Evolutionary conservation across 2,329 filamentous ascomycete genomes (phyloP).

Genomic region (Penicillium sp.): DNA sequence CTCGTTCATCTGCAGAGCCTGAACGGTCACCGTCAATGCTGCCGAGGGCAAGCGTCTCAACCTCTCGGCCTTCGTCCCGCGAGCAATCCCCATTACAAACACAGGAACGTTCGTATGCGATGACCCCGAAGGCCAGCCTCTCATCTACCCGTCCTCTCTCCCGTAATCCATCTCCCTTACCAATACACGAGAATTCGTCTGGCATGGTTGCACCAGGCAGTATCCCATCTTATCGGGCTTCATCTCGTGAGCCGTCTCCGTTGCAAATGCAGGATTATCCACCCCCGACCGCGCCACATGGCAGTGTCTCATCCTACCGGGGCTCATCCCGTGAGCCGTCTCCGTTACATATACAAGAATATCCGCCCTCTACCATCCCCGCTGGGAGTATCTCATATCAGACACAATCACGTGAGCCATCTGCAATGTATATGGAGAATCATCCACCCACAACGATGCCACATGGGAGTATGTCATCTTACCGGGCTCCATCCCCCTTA

Average conservation of each 20-base stretch:
- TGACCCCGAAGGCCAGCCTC: slow-evolving; percentile 14
- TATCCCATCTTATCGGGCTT: slow-evolving; percentile 4
- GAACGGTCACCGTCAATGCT: slow-evolving; percentile 20
- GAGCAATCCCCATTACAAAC: slow-evolving; percentile 21
- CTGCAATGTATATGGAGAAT: slow-evolving; percentile 37
- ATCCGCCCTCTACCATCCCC: neutral
- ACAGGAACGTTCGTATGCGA: slow-evolving; percentile 10
- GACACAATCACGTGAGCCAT: slow-evolving; percentile 22
- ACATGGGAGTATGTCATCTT: slow-evolving; percentile 1
- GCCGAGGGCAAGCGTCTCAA: slow-evolving; percentile 16
- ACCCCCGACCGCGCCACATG: slow-evolving; percentile 3
- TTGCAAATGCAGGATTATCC: slow-evolving; percentile 8
- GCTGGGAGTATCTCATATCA: slow-evolving; percentile 1
- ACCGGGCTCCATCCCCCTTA: slow-evolving; percentile 1
- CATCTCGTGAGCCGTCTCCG: slow-evolving; percentile 12
- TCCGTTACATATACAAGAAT: slow-evolving; percentile 37
- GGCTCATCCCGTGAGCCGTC: slow-evolving; percentile 25
- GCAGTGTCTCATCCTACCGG: slow-evolving; percentile 3
- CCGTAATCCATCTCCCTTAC: slow-evolving; percentile 9
- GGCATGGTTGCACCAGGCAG: slow-evolving; percentile 6
- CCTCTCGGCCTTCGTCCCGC: slow-evolving; percentile 26
- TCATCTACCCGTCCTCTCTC: slow-evolving; percentile 16
- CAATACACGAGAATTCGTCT: neutral
- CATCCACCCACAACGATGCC: neutral
- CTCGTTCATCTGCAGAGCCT: slow-evolving; percentile 23